Conservation (phyloP, 1,284 basidiomycete species). For the Puccinia sorghi region DNA sequence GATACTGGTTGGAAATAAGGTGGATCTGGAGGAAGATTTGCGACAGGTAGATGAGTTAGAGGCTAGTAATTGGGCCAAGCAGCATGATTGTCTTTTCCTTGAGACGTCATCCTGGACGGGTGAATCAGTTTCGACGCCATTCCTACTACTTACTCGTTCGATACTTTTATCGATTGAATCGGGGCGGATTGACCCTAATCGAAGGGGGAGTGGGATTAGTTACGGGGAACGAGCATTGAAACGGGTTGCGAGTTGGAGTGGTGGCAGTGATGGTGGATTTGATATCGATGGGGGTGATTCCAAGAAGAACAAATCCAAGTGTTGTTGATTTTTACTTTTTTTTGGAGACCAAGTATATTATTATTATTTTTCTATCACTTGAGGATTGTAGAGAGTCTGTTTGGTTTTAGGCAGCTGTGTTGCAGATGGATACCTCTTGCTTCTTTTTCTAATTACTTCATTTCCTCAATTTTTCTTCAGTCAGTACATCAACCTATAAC, state of each 20-base stretch:
- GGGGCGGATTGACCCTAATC: conserved; percentile 86
- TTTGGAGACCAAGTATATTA: conserved; percentile 5
- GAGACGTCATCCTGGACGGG: conserved; percentile 90
- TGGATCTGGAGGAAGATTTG: conserved; percentile 81
- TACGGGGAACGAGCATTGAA: conserved; percentile 90
- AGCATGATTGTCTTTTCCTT: conserved; percentile 91
- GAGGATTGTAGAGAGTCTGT: no score
- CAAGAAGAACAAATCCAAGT: conserved; percentile 15
- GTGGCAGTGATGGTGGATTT: neutral
- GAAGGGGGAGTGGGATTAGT: conserved; percentile 86
- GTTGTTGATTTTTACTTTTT: conserved; percentile 7
- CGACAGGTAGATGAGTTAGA: conserved; percentile 92
- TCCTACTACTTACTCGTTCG: conserved; percentile 82
- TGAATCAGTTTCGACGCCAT: conserved; percentile 83
- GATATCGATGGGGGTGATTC: conserved; percentile 7
- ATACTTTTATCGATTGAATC: conserved; percentile 92
- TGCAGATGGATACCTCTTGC: neutral
- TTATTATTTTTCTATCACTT: no score
- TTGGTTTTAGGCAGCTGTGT: neutral
- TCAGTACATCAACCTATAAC: no score
- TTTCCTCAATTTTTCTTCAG: no score
- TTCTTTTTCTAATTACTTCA: neutral
- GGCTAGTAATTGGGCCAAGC: conserved; percentile 89
- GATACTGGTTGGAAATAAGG: conserved; percentile 93
- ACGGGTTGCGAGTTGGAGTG: conserved; percentile 68